phyloP scores from a whole-genome alignment of 2,329 filamentous ascomycete species.

The Colletotrichum sp. region DNA sequence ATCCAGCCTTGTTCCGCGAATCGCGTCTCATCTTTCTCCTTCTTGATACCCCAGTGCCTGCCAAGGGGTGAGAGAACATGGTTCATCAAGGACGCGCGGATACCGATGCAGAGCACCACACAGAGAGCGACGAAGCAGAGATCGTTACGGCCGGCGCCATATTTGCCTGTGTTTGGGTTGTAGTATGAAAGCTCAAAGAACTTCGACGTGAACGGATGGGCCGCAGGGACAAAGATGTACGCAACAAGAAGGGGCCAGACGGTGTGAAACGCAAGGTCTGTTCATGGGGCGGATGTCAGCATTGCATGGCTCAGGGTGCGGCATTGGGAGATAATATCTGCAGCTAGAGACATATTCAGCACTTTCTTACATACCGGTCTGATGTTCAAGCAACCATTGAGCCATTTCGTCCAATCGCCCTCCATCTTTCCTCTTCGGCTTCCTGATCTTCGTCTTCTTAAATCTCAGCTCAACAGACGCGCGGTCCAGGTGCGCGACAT shows the following conservation, averaged over 20 bases:
- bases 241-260: background rate
- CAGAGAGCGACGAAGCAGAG: background rate
- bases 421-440: background rate
- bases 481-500: background rate
- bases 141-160: background rate
- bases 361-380: background rate
- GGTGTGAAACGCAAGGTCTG: background rate
- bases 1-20: background rate
- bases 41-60: background rate
- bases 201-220: background rate
- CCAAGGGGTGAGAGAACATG: background rate
- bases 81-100: background rate
- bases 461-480: background rate
- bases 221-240: background rate
- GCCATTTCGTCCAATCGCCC: background rate
- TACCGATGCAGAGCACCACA: background rate
- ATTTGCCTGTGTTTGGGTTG: background rate
- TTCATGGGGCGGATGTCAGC: background rate
- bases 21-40: background rate
- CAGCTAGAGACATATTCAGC: background rate
- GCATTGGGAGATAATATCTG: background rate
- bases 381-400: background rate
- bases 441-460: background rate
- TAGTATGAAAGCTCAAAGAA: background rate
- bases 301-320: background rate